A percentile compares a stretch with the other conserved stretches of the same genome.
Conservation (phyloP, 768 basidiomycete genomes). For the Amanita pallidorosea region DNA sequence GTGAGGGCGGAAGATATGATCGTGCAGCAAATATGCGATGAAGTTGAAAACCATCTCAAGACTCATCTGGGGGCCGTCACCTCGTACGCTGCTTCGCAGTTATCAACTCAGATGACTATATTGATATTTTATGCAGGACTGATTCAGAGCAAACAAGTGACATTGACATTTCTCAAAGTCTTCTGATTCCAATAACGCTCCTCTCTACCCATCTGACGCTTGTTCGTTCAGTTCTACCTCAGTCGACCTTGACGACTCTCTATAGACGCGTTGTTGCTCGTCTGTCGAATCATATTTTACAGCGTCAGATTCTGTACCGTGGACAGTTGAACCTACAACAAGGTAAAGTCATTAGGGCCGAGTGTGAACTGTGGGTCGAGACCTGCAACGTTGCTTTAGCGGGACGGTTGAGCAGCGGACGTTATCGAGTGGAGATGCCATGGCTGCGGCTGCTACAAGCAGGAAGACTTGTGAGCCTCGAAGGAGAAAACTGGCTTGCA, state of each 20-base stretch:
- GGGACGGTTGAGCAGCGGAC: slow-evolving; percentile 32
- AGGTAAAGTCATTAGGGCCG: slow-evolving; percentile 51
- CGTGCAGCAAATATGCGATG: slow-evolving; percentile 69
- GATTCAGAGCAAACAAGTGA: slow-evolving; percentile 17
- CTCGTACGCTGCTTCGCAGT: slow-evolving; percentile 15
- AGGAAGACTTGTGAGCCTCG: slow-evolving; percentile 53
- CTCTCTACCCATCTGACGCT: slow-evolving; percentile 72
- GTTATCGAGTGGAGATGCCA: slow-evolving; percentile 52
- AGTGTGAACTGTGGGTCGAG: slow-evolving; percentile 79
- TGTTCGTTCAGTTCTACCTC: slow-evolving; percentile 55
- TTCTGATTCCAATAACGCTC: slow-evolving; percentile 68
- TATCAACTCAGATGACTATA: background rate
- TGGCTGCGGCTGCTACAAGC: slow-evolving; percentile 71
- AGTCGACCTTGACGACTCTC: slow-evolving; percentile 40
- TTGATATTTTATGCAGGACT: background rate
- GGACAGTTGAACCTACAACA: slow-evolving; percentile 54
- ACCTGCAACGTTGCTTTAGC: slow-evolving; percentile 55
- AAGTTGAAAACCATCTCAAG: slow-evolving; percentile 70
- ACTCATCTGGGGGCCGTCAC: slow-evolving; percentile 52
- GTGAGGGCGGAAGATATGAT: slow-evolving; percentile 82
- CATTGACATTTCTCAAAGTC: slow-evolving; percentile 51
- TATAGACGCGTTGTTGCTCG: slow-evolving; percentile 69
- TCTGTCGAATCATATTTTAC: slow-evolving; percentile 68
- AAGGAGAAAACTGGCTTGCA: slow-evolving; percentile 40
- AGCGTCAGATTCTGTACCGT: slow-evolving; percentile 74